Conservation (phyloP, 106 monocot genomes). For the Dactylorhiza incarnata region DNA sequence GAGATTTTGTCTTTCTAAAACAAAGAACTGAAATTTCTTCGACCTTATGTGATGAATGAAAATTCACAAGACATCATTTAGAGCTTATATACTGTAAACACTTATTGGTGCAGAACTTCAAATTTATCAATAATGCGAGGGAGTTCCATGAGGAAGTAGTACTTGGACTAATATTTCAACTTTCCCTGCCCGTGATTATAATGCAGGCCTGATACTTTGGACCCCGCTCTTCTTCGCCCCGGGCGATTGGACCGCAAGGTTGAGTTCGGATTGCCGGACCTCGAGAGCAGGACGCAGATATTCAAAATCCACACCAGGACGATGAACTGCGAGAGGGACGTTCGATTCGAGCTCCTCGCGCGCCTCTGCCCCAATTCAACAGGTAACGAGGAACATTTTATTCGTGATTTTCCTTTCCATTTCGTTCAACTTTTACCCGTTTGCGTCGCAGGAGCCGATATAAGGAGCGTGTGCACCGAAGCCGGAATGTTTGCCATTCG, state of each 20-base stretch:
- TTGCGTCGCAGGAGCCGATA: slow-evolving; percentile 57
- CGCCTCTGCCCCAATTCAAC: slow-evolving; percentile 97
- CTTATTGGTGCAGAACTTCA: no score
- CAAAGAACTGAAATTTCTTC: no score
- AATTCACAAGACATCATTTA: no score
- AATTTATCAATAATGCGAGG: no score
- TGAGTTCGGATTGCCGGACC: slow-evolving; percentile 88
- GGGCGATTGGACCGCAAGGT: slow-evolving; percentile 96
- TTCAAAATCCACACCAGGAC: slow-evolving; percentile 97
- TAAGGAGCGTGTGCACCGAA: slow-evolving; percentile 97
- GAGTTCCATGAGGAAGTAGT: no score
- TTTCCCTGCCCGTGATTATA: not conserved
- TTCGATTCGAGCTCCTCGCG: slow-evolving; percentile 94
- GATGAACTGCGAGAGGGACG: slow-evolving; percentile 96
- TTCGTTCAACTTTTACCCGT: not conserved
- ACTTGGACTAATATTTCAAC: not conserved
- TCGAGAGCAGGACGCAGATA: slow-evolving; percentile 92
- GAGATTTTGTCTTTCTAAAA: no score
- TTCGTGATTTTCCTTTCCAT: not conserved
- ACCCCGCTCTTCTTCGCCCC: slow-evolving; percentile 85
- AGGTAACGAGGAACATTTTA: slow-evolving; percentile 29
- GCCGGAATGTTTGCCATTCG: slow-evolving; percentile 94
- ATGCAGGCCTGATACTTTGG: slow-evolving; percentile 86
- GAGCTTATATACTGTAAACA: no score
- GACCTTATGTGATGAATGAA: no score